phyloP scores from a whole-genome alignment of 306 rosid species.

The Gleditsia sinensis region DNA sequence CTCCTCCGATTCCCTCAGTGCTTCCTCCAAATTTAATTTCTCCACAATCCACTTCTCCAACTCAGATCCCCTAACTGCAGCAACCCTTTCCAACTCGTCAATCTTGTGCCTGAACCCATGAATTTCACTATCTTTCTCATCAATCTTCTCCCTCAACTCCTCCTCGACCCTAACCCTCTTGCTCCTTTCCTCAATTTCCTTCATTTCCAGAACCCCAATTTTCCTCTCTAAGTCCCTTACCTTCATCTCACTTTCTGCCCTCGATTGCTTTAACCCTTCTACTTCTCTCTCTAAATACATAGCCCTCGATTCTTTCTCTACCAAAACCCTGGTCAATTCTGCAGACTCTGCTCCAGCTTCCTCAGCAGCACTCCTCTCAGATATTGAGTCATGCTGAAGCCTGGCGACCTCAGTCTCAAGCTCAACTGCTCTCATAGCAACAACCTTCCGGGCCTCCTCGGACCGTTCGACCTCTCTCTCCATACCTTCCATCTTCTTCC shows the following conservation, averaged over 20 bases:
- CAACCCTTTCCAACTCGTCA: slow-evolving; percentile 44
- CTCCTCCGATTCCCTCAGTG: slow-evolving; percentile 41
- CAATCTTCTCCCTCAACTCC: slow-evolving; percentile 59
- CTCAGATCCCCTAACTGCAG: slow-evolving; percentile 24
- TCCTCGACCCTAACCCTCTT: slow-evolving; percentile 67
- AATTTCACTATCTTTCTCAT: slow-evolving; percentile 60
- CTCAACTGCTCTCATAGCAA: slow-evolving; percentile 45
- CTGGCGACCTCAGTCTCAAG: slow-evolving; percentile 56
- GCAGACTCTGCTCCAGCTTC: slow-evolving; percentile 41
- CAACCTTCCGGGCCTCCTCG: slow-evolving; percentile 34
- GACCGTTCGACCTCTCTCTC: slow-evolving; percentile 41
- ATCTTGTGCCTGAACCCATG: slow-evolving; percentile 32
- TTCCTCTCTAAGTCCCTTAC: slow-evolving; percentile 76
- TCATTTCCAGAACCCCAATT: slow-evolving; percentile 54
- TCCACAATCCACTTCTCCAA: slow-evolving; percentile 47
- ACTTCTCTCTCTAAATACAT: slow-evolving; percentile 55
- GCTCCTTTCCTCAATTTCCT: slow-evolving; percentile 68
- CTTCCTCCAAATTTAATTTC: slow-evolving; percentile 42
- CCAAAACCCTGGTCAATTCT: slow-evolving; percentile 40
- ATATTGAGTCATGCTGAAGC: slow-evolving; percentile 51
- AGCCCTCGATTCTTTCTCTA: slow-evolving; percentile 45
- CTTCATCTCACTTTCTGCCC: slow-evolving; percentile 58
- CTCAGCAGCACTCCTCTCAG: slow-evolving; percentile 34
- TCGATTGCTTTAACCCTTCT: slow-evolving; percentile 45
- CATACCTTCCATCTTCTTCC: slow-evolving; percentile 42